A percentile compares a stretch with the other conserved stretches of the same genome.
Evolutionary conservation across 1,139 yeast genomes (phyloP).

Genomic region (Pneumocystis canis): DNA sequence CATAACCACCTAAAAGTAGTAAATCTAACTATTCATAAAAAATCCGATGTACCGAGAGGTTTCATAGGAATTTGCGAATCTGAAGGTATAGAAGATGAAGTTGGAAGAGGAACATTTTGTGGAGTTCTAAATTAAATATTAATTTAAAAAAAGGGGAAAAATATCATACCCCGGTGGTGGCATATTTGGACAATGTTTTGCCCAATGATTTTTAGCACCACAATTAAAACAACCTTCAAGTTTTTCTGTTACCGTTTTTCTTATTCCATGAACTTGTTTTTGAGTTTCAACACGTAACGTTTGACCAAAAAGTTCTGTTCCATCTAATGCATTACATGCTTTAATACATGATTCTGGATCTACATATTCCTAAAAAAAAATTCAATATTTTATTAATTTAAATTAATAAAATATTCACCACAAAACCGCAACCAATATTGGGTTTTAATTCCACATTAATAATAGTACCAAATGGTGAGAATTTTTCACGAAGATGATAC

Average conservation of each 20-base stretch:
- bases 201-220: slow-evolving; percentile 5
- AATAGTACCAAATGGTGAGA: slow-evolving; percentile 6
- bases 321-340: slow-evolving; percentile 3
- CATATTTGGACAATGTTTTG: slow-evolving; percentile 6
- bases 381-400: neutral
- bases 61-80: neutral
- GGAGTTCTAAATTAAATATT: neutral
- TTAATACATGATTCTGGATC: slow-evolving; percentile 6
- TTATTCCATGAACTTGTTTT: neutral
- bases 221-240: slow-evolving; percentile 6
- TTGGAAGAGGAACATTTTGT: neutral
- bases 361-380: slow-evolving; percentile 1
- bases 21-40: neutral
- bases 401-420: neutral
- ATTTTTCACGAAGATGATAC: slow-evolving; percentile 8
- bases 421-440: slow-evolving; percentile 9
- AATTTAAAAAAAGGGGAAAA: neutral
- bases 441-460: slow-evolving; percentile 7
- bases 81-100: neutral
- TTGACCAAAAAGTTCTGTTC: slow-evolving; percentile 6
- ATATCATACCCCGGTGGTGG: slow-evolving; percentile 4
- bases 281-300: slow-evolving; percentile 8
- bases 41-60: neutral
- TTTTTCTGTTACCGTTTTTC: neutral
- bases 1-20: neutral